Evolutionary conservation across 2,329 filamentous ascomycete species (phyloP).

Genomic region (Aureobasidium sp.): DNA sequence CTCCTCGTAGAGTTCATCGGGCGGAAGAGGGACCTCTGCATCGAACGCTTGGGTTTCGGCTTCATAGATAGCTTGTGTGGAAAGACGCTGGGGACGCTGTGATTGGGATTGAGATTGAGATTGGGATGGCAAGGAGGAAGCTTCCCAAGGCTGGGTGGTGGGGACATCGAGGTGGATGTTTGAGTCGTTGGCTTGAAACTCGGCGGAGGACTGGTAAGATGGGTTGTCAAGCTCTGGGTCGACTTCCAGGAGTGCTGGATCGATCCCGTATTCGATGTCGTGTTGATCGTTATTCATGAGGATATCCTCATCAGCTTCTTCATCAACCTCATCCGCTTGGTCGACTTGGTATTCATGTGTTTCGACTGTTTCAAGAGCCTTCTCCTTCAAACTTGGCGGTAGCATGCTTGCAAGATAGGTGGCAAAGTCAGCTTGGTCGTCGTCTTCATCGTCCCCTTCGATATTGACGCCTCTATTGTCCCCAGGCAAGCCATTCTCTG

Average conservation of each 20-base stretch:
- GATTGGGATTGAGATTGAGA: neutral
- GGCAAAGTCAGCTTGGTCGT: conserved; percentile 32
- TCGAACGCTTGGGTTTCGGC: conserved; percentile 31
- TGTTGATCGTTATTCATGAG: neutral
- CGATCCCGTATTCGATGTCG: neutral
- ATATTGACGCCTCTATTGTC: conserved; percentile 32
- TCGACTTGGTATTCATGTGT: neutral
- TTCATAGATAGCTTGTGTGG: conserved; percentile 38
- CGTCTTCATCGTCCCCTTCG: conserved; percentile 31
- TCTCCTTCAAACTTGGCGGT: conserved; percentile 5
- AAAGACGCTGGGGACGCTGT: neutral
- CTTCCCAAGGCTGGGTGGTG: neutral
- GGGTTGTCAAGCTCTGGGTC: neutral
- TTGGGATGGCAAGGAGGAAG: neutral
- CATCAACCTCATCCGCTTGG: conserved; percentile 14
- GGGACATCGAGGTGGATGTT: neutral
- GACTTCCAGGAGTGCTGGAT: conserved; percentile 2
- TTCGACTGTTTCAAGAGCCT: neutral
- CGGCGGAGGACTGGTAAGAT: neutral
- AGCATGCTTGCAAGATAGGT: conserved; percentile 28
- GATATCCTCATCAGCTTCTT: neutral
- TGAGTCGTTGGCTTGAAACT: neutral
- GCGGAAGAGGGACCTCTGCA: conserved; percentile 16
- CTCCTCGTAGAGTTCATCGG: conserved; percentile 6
- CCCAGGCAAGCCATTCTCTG: conserved; percentile 24